These are phyloP conservation scores for Bruguiera hainesii DNA, from an alignment of 441 rosid genomes.

Conservation along the genomic window DNA sequence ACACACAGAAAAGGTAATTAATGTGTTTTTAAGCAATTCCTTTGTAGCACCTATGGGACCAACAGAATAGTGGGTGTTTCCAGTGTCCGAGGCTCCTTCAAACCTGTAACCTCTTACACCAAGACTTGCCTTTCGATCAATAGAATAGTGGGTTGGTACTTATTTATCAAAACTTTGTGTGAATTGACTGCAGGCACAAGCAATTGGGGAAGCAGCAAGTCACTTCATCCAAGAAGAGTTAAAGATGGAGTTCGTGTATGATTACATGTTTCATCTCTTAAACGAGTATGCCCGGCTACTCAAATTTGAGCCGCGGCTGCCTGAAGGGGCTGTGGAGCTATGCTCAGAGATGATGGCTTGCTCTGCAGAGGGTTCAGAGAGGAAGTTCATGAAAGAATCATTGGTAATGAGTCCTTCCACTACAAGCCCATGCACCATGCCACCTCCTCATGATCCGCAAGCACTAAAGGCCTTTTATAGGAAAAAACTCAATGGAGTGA, in stretches of 20 bases:
- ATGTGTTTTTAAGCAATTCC: background rate
- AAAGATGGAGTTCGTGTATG: conserved; percentile 65
- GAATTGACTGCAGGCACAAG: conserved; percentile 46
- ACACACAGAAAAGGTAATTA: conserved; percentile 50
- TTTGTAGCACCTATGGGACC: too few relatives aligned
- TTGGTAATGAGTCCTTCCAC: conserved; percentile 42
- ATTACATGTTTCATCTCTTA: conserved; percentile 75
- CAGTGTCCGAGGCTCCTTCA: too few relatives aligned
- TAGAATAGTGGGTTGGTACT: too few relatives aligned
- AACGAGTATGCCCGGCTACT: conserved; percentile 65
- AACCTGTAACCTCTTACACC: too few relatives aligned
- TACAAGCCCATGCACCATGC: conserved; percentile 48
- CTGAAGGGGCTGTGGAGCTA: conserved; percentile 43
- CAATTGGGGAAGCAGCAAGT: conserved; percentile 61
- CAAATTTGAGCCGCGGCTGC: conserved; percentile 44
- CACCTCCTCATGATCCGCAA: conserved; percentile 47
- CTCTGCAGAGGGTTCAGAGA: conserved; percentile 37
- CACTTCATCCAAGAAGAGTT: conserved; percentile 53
- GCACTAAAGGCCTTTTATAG: conserved; percentile 35
- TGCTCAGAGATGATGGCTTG: conserved; percentile 64
- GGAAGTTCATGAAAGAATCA: conserved; percentile 50
- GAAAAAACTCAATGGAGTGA: conserved; percentile 38
- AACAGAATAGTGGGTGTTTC: too few relatives aligned
- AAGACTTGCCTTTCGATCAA: too few relatives aligned
- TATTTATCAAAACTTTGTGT: background rate